Evolutionary conservation across 2,329 filamentous ascomycete genomes (phyloP).

Genomic region (Rutstroemia sydowiana): DNA sequence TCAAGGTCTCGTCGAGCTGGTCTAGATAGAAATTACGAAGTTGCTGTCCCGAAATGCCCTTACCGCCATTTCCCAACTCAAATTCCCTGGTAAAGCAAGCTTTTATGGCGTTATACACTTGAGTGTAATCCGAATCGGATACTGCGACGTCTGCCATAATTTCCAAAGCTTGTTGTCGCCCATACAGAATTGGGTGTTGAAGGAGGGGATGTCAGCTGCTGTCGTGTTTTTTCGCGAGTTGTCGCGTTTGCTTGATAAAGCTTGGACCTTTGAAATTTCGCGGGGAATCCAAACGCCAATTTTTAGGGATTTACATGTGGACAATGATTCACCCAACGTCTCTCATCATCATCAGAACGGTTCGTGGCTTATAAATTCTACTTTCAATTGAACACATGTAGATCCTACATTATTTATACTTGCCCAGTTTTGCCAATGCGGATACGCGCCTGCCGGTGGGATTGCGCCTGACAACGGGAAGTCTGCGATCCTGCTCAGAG

Average conservation of each 20-base stretch:
- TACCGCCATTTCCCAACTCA: background rate
- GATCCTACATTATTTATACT: too few relatives aligned
- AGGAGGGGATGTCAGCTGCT: background rate
- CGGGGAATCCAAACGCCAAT: background rate
- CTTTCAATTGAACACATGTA: too few relatives aligned
- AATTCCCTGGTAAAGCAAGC: background rate
- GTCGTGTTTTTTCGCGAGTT: slow-evolving; percentile 4
- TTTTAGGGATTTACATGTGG: too few relatives aligned
- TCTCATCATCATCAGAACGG: too few relatives aligned
- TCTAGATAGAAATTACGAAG: background rate
- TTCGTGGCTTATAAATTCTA: too few relatives aligned
- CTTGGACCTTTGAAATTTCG: background rate
- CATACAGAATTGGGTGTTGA: background rate
- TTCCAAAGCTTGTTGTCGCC: background rate
- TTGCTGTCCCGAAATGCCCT: background rate
- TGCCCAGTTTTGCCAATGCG: too few relatives aligned
- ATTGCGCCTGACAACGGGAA: too few relatives aligned
- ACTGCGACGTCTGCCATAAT: background rate
- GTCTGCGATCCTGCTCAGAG: too few relatives aligned
- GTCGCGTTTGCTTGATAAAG: background rate
- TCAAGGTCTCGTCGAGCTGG: background rate
- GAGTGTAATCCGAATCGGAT: background rate
- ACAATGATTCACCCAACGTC: too few relatives aligned
- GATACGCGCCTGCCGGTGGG: too few relatives aligned
- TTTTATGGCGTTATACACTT: background rate